These are phyloP conservation scores for Stropharia rugosoannulata DNA, from an alignment of 768 basidiomycete genomes.

Conservation along the genomic window DNA sequence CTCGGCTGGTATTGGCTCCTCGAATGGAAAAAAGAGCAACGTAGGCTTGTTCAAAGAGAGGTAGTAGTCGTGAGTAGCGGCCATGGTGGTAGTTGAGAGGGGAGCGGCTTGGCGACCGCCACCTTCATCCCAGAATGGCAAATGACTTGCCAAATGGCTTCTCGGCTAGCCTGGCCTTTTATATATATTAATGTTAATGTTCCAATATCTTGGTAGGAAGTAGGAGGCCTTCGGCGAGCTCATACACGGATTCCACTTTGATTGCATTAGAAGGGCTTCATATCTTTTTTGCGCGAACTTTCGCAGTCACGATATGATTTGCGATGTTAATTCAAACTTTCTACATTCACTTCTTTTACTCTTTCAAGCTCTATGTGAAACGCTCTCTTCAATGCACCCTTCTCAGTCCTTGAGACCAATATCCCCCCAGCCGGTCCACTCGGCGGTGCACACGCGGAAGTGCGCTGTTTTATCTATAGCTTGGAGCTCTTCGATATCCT, in stretches of 20 bases:
- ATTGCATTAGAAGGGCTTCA: no score
- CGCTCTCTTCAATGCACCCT: background rate
- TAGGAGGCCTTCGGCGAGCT: no score
- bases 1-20: background rate
- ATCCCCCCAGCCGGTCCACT: slow-evolving; percentile 62
- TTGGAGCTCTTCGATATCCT: slow-evolving; percentile 59
- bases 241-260: no score
- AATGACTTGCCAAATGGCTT: no score
- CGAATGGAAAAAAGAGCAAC: slow-evolving; percentile 33
- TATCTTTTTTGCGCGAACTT: no score
- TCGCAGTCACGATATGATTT: no score
- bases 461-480: slow-evolving; percentile 58
- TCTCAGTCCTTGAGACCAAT: slow-evolving; percentile 63
- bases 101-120: no score
- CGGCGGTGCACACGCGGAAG: slow-evolving; percentile 65
- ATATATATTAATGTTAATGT: no score
- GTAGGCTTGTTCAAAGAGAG: slow-evolving; percentile 30
- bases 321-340: background rate
- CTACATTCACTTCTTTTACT: background rate
- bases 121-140: no score
- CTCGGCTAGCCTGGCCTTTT: no score
- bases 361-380: background rate
- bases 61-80: slow-evolving; percentile 17
- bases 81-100: background rate
- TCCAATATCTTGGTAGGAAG: no score